These are phyloP conservation scores for Cryptosporidium felis DNA, from an alignment of 169 alveolate species.

Conservation along the genomic window DNA sequence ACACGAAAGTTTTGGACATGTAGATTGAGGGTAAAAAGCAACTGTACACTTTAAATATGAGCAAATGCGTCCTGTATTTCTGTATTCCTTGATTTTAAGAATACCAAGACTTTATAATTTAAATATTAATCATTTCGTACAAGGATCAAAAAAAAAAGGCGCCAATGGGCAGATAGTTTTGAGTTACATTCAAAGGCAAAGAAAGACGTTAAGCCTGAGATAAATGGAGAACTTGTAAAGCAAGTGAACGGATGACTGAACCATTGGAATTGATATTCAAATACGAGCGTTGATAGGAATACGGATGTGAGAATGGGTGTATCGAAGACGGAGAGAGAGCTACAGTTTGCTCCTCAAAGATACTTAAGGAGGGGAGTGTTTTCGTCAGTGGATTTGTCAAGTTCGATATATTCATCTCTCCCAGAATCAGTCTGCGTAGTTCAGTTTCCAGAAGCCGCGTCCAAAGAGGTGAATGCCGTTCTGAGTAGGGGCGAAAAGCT, in stretches of 20 bases:
- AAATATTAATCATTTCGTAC: too few relatives aligned
- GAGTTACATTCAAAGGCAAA: background rate
- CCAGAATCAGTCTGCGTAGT: constrained; percentile 73
- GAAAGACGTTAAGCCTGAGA: background rate
- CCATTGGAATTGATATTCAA: background rate
- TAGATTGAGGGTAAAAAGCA: too few relatives aligned
- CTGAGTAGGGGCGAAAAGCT: constrained; percentile 66
- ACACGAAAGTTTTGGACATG: too few relatives aligned
- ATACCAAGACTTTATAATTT: too few relatives aligned
- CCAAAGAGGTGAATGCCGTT: constrained; percentile 69
- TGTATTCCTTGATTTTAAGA: too few relatives aligned
- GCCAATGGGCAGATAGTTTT: background rate
- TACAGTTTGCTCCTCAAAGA: constrained; percentile 52
- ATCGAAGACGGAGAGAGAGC: background rate
- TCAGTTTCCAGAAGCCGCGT: constrained; percentile 64
- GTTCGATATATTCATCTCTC: constrained; percentile 18
- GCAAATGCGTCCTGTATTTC: too few relatives aligned
- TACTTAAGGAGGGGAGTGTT: constrained; percentile 60
- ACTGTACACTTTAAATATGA: too few relatives aligned
- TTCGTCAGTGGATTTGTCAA: constrained; percentile 59
- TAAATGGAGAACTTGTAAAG: background rate
- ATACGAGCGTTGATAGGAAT: background rate
- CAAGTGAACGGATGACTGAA: background rate
- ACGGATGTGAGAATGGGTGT: background rate
- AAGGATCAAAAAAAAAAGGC: too few relatives aligned